These are phyloP conservation scores for Suillus weaverae DNA, from an alignment of 768 basidiomycete species.

Conservation along the genomic window DNA sequence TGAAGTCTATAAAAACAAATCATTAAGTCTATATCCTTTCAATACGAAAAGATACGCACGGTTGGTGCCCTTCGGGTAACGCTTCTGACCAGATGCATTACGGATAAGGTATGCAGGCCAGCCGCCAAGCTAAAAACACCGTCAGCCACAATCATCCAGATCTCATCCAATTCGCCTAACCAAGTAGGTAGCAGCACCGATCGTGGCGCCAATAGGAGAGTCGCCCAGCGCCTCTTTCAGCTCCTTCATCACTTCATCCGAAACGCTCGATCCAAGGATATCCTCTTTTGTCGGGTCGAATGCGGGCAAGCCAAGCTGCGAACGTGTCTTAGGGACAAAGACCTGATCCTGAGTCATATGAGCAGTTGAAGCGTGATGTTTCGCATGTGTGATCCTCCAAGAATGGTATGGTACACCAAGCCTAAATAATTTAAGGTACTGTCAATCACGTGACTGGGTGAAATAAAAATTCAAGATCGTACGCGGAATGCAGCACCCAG, in stretches of 20 bases:
- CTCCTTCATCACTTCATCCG: slow-evolving; percentile 67
- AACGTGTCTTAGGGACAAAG: slow-evolving; percentile 90
- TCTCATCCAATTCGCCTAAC: slow-evolving; percentile 36
- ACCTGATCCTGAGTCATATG: slow-evolving; percentile 97
- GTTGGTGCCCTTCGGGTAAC: slow-evolving; percentile 77
- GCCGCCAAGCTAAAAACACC: slow-evolving; percentile 58
- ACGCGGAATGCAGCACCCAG: slow-evolving; percentile 91
- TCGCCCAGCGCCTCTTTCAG: slow-evolving; percentile 88
- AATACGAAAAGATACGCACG: slow-evolving; percentile 49
- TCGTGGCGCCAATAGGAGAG: slow-evolving; percentile 73
- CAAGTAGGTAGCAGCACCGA: slow-evolving; percentile 56
- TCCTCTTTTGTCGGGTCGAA: slow-evolving; percentile 72
- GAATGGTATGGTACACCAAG: slow-evolving; percentile 96
- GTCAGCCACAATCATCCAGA: background rate
- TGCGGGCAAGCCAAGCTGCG: slow-evolving; percentile 60
- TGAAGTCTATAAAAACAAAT: slow-evolving; percentile 57
- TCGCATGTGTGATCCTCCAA: slow-evolving; percentile 92
- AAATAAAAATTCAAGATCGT: slow-evolving; percentile 28
- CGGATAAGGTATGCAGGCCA: slow-evolving; percentile 82
- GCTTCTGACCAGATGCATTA: slow-evolving; percentile 84
- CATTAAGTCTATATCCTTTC: background rate
- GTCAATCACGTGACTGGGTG: slow-evolving; percentile 24
- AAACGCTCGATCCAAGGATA: slow-evolving; percentile 59
- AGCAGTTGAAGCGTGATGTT: slow-evolving; percentile 93
- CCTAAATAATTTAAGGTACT: slow-evolving; percentile 37